Evolutionary conservation across 306 rosid species (phyloP).

Genomic region (Quercus aquifolioides): DNA sequence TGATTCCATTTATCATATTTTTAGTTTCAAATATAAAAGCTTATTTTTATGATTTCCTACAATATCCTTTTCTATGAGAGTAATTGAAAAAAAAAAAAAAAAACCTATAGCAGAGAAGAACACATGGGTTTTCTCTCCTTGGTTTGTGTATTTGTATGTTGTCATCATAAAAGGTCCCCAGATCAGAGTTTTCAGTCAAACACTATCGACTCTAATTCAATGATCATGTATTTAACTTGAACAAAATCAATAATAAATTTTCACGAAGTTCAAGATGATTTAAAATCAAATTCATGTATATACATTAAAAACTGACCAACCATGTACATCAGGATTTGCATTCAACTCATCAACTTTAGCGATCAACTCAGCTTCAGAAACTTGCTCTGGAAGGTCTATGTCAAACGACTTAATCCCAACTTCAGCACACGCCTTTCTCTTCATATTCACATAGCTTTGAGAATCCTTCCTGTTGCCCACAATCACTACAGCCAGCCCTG

Average conservation of each 20-base stretch:
- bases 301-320: constrained; percentile 31
- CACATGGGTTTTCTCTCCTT: background rate
- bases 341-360: constrained; percentile 62
- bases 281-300: background rate
- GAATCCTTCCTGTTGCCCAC: constrained; percentile 89
- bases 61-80: background rate
- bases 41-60: background rate
- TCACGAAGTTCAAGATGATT: background rate
- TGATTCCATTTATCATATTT: background rate
- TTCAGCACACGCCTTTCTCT: constrained; percentile 89
- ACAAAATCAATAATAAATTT: background rate
- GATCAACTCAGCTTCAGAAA: constrained; percentile 57
- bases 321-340: constrained; percentile 70
- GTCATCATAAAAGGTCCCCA: background rate
- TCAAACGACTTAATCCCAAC: constrained; percentile 82
- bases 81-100: background rate
- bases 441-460: constrained; percentile 74
- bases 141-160: background rate
- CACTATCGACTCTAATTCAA: background rate
- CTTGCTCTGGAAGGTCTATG: constrained; percentile 73
- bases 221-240: background rate
- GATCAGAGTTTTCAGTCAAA: background rate
- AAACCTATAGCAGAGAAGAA: background rate
- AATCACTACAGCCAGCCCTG: constrained; percentile 90
- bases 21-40: background rate